Evolutionary conservation across 352 stramenopile genomes (phyloP).

Genomic region (Globisporangium polare): DNA sequence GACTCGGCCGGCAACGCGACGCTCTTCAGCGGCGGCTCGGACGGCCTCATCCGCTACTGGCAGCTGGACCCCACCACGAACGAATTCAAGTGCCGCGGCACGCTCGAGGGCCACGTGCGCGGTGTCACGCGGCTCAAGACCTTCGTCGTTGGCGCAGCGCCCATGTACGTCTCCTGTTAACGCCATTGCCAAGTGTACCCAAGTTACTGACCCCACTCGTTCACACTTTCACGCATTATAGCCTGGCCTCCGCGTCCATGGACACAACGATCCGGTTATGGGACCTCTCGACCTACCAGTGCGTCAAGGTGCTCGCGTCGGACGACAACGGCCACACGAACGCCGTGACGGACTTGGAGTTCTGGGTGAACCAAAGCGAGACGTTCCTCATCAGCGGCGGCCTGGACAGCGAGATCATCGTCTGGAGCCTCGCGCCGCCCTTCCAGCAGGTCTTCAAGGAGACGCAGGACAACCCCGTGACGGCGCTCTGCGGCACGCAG

Average conservation of each 20-base stretch:
- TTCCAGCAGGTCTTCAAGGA: constrained; percentile 84
- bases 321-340: constrained; percentile 78
- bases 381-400: constrained; percentile 85
- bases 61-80: constrained; percentile 65
- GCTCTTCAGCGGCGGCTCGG: constrained; percentile 71
- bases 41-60: constrained; percentile 81
- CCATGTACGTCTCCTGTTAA: constrained; percentile 41
- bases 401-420: constrained; percentile 78
- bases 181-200: not conserved
- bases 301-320: constrained; percentile 65
- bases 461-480: constrained; percentile 72
- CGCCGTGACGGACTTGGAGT: constrained; percentile 82
- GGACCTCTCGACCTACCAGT: constrained; percentile 81
- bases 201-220: constrained; percentile 1
- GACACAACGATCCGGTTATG: constrained; percentile 81
- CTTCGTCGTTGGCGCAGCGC: constrained; percentile 55
- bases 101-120: constrained; percentile 75
- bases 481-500: constrained; percentile 65
- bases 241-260: constrained; percentile 74
- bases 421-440: constrained; percentile 73
- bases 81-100: constrained; percentile 69
- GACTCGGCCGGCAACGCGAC: constrained; percentile 59
- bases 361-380: constrained; percentile 83
- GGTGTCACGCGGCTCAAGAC: constrained; percentile 83
- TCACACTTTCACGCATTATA: constrained; percentile 5